Evolutionary conservation across 495 filamentous ascomycete genomes (phyloP).

Genomic region (Hypoxylon fragiforme): DNA sequence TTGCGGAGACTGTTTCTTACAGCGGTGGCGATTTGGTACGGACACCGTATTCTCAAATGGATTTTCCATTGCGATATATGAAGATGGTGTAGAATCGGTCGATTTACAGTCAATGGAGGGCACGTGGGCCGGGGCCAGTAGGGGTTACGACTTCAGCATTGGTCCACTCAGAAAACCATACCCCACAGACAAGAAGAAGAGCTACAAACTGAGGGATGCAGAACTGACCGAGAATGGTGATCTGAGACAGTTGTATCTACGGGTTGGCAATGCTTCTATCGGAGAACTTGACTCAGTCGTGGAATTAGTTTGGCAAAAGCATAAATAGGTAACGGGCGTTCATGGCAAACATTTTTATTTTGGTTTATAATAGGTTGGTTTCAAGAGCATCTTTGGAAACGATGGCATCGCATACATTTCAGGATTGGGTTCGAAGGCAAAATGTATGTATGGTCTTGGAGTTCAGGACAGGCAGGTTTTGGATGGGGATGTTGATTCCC

Average conservation of each 20-base stretch:
- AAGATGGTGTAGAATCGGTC: slow-evolving; percentile 48
- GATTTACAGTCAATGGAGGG: slow-evolving; percentile 62
- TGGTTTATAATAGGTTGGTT: neutral
- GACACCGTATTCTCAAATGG: slow-evolving; percentile 66
- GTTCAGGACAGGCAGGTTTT: too few relatives aligned
- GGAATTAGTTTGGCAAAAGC: slow-evolving; percentile 34
- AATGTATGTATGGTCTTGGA: too few relatives aligned
- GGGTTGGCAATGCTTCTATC: slow-evolving; percentile 15
- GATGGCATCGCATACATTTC: slow-evolving; percentile 4
- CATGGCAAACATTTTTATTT: neutral
- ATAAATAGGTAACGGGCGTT: slow-evolving; percentile 20
- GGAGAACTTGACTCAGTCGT: slow-evolving; percentile 33
- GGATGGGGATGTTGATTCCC: too few relatives aligned
- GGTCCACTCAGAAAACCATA: slow-evolving; percentile 51
- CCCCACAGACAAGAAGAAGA: slow-evolving; percentile 39
- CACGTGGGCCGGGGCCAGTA: slow-evolving; percentile 60
- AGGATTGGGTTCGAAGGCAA: too few relatives aligned
- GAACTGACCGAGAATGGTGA: slow-evolving; percentile 25
- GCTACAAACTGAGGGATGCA: slow-evolving; percentile 36
- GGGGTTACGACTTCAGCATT: slow-evolving; percentile 53
- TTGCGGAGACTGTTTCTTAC: slow-evolving; percentile 65
- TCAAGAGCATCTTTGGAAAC: neutral
- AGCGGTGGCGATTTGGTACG: slow-evolving; percentile 62
- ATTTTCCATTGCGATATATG: slow-evolving; percentile 62
- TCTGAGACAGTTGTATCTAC: slow-evolving; percentile 34